Base-by-base conservation (phyloP, 352 stramenopile species). In the Pseudoperonospora humuli region DNA sequence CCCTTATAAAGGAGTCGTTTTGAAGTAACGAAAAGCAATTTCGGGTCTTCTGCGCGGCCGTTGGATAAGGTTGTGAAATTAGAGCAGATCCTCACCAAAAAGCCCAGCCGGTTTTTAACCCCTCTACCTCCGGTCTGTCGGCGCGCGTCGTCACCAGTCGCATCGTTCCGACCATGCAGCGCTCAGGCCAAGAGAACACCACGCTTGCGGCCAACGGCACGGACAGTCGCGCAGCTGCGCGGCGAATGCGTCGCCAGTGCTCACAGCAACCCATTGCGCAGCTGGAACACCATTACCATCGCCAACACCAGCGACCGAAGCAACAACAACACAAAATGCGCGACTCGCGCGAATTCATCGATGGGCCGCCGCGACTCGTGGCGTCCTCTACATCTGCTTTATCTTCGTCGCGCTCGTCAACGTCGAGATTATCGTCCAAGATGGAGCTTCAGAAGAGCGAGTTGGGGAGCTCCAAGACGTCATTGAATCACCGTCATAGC, bases 221-320 rank as follows among this genome's bases (percentile, higher is more conserved):
- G 7, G 53, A 61, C 24, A 53, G 47, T 38, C 53, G 48, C 34
- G 34, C 39, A 5, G 46, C 44, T 15, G 58, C 58, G 0, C 58
- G 58, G 14, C 42, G 58, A 8, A 29, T 63, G 3, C 54, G 58
- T n/a, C 54, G 45, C 10, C 59, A 65, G 26, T 45, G 52, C n/a
- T 21, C 39, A 25, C 57, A 63, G 21, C 59, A 64, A 38, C 54
- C 59, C 23, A 59, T 68, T 41, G 50, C 59, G 3, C 59, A 68
- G 39, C 32, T 68, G 0, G 59, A 68, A 27, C 59, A 68, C 13
- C 49, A 64, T 34, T 65, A 64, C 24, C 54, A 68, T 24, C 54
- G 37, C 1, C 54, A 62, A 7, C 50, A 64, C 25, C 49, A 55
- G 28, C 54, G 54, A 8, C 44, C 34, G 4, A 14, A 32, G 17